Evolutionary conservation across 306 rosid genomes (phyloP), one percentile per base, ranked within the genome.

Genomic region (Carpinus fangiana): DNA sequence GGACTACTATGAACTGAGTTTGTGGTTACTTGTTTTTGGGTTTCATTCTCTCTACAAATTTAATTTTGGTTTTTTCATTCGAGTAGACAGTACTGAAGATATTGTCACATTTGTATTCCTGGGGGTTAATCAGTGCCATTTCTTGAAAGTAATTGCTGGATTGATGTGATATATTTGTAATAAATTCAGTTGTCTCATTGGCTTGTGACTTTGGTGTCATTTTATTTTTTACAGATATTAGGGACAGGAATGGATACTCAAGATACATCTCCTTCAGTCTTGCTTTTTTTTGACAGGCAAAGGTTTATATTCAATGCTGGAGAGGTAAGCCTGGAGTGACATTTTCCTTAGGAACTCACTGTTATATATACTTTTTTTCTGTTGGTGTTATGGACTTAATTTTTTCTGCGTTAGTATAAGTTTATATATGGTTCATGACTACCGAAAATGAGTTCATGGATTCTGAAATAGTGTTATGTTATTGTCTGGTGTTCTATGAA

Each of bases 181-280:
- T 48, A 67, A 13, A 62, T 41, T 14, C 16, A 8, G 72, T 34
- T 50, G 36, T 45, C 60, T 10, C 50, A n/a, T 20, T 45, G 61
- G 38, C 21, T 56, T 51, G 18, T 76, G 56, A 68, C 21, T 53
- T 59, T 34, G 8, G 6, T 11, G 20, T 3, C 70, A 20, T 5
- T 79, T 5, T 26, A 20, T 68, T 57, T 57, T 62, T 28, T 66
- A 60, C 77, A 92, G 95, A 82, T 92, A 48, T 82, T 94, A 65
- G 97, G 98, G 10, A 94, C 97, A 67, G 93, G 97, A 78, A 86
- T 94, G 95, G 97, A 92, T 77, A 94, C 97, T 79, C 97, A 92
- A 70, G 98, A 94, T 75, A 92, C 97, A 0, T 90, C 95, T 47
- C 92, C 98, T 70, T 85, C 97, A 0, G 92, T 94, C 56, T 72